Evolutionary conservation across 2,329 filamentous ascomycete species (phyloP).

Genomic region (Pseudocercospora macadamiae): DNA sequence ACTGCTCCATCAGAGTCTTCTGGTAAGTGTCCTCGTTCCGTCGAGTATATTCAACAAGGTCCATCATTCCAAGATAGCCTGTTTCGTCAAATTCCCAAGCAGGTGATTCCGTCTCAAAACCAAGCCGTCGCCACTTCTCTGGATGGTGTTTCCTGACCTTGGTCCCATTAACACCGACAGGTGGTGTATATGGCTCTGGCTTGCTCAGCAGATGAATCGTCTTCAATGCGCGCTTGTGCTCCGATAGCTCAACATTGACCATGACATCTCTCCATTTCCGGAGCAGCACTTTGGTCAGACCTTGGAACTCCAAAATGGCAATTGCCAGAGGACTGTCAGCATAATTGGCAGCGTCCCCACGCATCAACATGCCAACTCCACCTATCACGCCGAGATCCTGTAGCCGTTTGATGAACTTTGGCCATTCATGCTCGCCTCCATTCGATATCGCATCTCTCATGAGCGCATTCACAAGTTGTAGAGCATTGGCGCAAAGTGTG

Average conservation of each 20-base stretch:
- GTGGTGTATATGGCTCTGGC: conserved; percentile 60
- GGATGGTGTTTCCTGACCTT: conserved; percentile 70
- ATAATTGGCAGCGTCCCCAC: conserved; percentile 88
- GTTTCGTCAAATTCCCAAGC: conserved; percentile 80
- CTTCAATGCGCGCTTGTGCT: conserved; percentile 86
- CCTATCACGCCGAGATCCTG: conserved; percentile 93
- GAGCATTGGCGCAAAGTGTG: conserved; percentile 88
- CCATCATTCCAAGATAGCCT: conserved; percentile 96
- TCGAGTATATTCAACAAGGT: conserved; percentile 88
- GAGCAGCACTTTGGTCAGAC: conserved; percentile 52
- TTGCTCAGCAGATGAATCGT: conserved; percentile 69
- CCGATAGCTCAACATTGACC: conserved; percentile 82
- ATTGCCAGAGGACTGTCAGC: conserved; percentile 84
- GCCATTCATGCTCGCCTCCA: conserved; percentile 82
- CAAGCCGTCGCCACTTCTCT: conserved; percentile 89
- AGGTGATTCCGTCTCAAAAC: conserved; percentile 89
- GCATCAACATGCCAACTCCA: conserved; percentile 88
- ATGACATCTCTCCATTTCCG: conserved; percentile 84
- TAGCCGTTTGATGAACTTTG: conserved; percentile 88
- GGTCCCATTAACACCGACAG: conserved; percentile 27
- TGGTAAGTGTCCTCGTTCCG: conserved; percentile 92
- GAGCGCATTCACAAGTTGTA: conserved; percentile 93
- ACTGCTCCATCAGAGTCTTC: conserved; percentile 87
- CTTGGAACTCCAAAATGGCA: conserved; percentile 90
- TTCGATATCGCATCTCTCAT: conserved; percentile 87